Conservation (phyloP, 2,329 filamentous ascomycete species). For the Colletotrichum sojae region DNA sequence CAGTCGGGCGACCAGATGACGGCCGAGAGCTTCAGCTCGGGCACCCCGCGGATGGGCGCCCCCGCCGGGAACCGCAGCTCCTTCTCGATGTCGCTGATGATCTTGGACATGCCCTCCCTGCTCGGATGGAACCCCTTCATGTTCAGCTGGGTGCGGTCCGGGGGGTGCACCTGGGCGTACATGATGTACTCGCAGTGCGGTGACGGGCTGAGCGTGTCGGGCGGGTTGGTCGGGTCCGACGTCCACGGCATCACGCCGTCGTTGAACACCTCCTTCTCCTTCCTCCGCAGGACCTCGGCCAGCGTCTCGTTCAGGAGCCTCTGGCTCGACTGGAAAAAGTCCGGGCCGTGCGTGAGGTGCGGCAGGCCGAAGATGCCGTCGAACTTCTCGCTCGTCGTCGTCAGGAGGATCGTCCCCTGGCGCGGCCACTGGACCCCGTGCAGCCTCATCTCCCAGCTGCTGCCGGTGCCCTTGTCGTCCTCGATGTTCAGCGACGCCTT, state of each 20-base stretch:
- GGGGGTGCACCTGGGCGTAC: constrained; percentile 83
- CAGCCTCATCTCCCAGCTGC: constrained; percentile 83
- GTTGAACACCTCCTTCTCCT: constrained; percentile 68
- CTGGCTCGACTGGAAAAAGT: constrained; percentile 72
- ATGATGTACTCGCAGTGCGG: constrained; percentile 92
- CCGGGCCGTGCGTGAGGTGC: constrained; percentile 77
- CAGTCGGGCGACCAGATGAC: constrained; percentile 79
- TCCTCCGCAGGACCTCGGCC: constrained; percentile 74
- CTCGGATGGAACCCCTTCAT: constrained; percentile 50
- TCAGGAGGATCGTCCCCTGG: constrained; percentile 84
- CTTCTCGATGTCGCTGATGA: constrained; percentile 70
- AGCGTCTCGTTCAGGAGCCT: constrained; percentile 81
- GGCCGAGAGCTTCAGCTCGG: constrained; percentile 72
- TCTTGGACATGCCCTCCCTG: constrained; percentile 51
- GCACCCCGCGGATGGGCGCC: constrained; percentile 67
- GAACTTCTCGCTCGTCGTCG: constrained; percentile 94
- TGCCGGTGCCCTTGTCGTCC: constrained; percentile 77
- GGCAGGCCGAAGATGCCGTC: constrained; percentile 92
- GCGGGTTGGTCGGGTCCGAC: constrained; percentile 73
- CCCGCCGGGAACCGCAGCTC: constrained; percentile 75
- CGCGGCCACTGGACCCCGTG: constrained; percentile 89
- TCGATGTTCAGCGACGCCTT: constrained; percentile 79
- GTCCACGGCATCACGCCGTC: constrained; percentile 82
- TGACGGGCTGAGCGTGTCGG: constrained; percentile 70
- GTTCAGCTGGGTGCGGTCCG: constrained; percentile 55